Conservation (phyloP, 495 filamentous ascomycete species). For the Penicillium manginii region DNA sequence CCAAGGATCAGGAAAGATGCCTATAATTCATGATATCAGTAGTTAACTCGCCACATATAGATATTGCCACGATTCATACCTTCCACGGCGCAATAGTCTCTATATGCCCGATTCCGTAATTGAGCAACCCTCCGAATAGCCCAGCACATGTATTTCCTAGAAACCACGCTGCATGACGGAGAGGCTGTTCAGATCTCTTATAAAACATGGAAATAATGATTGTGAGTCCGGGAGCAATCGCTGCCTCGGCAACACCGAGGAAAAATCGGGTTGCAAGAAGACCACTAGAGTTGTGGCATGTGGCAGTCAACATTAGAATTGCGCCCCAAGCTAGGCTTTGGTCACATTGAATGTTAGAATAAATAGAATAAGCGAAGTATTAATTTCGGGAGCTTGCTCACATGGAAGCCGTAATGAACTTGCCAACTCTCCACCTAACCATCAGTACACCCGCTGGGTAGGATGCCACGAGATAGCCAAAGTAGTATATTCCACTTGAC, state of each 20-base stretch:
- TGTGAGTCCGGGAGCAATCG: background rate
- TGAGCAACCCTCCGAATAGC: background rate
- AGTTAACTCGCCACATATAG: no score
- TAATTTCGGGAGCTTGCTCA: background rate
- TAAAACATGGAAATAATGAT: background rate
- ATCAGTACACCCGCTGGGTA: background rate
- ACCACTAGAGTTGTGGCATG: background rate
- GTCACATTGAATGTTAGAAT: background rate
- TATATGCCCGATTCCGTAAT: background rate
- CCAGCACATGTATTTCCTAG: background rate
- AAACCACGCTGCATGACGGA: background rate
- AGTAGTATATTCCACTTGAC: slow-evolving; percentile 2
- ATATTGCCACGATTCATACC: background rate
- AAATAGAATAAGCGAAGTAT: background rate
- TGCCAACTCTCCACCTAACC: background rate
- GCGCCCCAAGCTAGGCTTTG: background rate
- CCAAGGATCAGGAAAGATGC: background rate
- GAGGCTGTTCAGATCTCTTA: background rate
- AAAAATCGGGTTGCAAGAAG: background rate
- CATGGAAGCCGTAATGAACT: background rate
- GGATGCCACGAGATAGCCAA: background rate
- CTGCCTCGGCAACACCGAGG: background rate
- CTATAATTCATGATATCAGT: background rate
- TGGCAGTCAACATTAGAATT: background rate
- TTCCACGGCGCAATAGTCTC: background rate